phyloP scores from a whole-genome alignment of 768 basidiomycete genomes.

The Suillus placidus region DNA sequence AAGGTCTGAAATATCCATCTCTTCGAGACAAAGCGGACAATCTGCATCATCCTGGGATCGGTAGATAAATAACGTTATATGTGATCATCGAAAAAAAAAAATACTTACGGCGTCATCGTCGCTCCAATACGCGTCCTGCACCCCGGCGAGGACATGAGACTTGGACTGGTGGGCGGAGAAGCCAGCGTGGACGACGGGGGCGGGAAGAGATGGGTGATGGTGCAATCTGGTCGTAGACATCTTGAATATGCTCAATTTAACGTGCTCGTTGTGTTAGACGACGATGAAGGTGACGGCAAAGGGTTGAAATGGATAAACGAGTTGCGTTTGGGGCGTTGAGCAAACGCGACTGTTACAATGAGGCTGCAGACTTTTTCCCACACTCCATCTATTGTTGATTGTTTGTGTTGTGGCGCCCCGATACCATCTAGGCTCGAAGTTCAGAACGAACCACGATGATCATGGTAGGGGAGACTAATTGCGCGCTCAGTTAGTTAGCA shows the following conservation, averaged over 20 bases:
- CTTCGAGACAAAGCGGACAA: constrained; percentile 96
- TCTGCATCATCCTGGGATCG: constrained; percentile 87
- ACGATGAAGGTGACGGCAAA: constrained; percentile 22
- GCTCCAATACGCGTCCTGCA: constrained; percentile 97
- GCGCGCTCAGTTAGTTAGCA: background rate
- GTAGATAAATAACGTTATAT: constrained; percentile 19
- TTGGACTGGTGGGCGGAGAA: constrained; percentile 78
- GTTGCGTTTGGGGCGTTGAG: constrained; percentile 6
- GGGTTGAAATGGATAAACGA: constrained; percentile 7
- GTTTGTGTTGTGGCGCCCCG: constrained; percentile 4
- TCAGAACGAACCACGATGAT: too few relatives aligned
- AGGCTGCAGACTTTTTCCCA: constrained; percentile 7
- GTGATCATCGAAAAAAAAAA: constrained; percentile 12
- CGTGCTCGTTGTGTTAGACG: constrained; percentile 9
- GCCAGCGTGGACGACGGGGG: constrained; percentile 72
- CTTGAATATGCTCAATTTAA: background rate
- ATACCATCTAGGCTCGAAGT: too few relatives aligned
- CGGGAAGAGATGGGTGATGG: constrained; percentile 65
- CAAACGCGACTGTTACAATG: constrained; percentile 8
- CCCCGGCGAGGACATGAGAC: constrained; percentile 84
- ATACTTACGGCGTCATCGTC: constrained; percentile 80
- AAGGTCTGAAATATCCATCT: constrained; percentile 98
- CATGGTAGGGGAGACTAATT: background rate
- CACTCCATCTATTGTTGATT: constrained; percentile 1
- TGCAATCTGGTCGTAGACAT: constrained; percentile 63